These are phyloP conservation scores for Ceratobasidium sp. DNA, from an alignment of 1,284 basidiomycete species.

Conservation along the genomic window DNA sequence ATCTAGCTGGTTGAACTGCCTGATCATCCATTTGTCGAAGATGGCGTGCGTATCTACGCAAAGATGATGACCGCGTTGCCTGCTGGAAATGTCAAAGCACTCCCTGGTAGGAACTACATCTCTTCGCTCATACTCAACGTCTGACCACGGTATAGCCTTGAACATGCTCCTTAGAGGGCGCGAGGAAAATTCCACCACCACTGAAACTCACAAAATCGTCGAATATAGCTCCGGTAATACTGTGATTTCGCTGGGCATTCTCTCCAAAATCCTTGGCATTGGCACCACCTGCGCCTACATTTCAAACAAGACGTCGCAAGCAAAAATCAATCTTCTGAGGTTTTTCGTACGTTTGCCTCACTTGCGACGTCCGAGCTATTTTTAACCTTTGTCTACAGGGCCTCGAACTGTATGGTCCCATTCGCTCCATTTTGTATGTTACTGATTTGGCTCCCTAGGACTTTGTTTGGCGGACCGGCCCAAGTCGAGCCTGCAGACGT, in stretches of 20 bases:
- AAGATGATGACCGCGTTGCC: constrained; percentile 41
- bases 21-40: constrained; percentile 31
- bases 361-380: too few species aligned
- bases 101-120: constrained; percentile 11
- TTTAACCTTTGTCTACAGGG: constrained; percentile 4
- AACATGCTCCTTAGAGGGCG: constrained; percentile 37
- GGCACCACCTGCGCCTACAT: constrained; percentile 32
- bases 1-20: constrained; percentile 38
- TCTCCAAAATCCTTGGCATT: constrained; percentile 30
- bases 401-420: constrained; percentile 38
- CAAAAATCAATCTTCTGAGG: constrained; percentile 41
- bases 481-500: constrained; percentile 43
- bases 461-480: constrained; percentile 35
- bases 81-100: constrained; percentile 36
- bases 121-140: not conserved
- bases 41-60: constrained; percentile 33
- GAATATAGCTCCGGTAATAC: constrained; percentile 43
- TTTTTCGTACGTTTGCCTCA: constrained; percentile 29
- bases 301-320: constrained; percentile 43
- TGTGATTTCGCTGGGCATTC: constrained; percentile 34
- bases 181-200: constrained; percentile 5
- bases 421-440: too few species aligned
- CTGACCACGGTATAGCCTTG: not conserved
- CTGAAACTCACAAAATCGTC: constrained; percentile 16
- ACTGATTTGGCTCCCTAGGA: constrained; percentile 15